These are phyloP conservation scores for Rachicladosporium sp. DNA, from an alignment of 2,329 filamentous ascomycete genomes.

Conservation along the genomic window DNA sequence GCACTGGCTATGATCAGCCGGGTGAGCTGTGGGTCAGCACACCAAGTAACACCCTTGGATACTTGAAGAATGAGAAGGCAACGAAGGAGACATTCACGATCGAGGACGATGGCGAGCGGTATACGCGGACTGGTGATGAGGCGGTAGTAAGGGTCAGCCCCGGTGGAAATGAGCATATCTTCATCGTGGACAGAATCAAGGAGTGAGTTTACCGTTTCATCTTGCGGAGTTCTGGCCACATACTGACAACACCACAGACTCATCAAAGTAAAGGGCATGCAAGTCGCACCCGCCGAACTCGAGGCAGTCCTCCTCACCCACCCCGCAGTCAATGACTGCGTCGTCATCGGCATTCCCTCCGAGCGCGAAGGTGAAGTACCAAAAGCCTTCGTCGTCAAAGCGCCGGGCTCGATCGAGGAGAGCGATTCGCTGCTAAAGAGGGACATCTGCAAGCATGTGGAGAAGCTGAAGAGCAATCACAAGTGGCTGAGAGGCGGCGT, in stretches of 20 bases:
- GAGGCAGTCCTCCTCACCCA: slow-evolving; percentile 69
- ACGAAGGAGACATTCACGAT: slow-evolving; percentile 57
- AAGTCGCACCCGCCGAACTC: slow-evolving; percentile 74
- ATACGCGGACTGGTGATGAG: slow-evolving; percentile 71
- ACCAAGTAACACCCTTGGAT: slow-evolving; percentile 68
- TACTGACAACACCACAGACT: slow-evolving; percentile 10
- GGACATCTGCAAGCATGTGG: slow-evolving; percentile 46
- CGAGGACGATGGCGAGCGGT: slow-evolving; percentile 54
- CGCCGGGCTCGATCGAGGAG: slow-evolving; percentile 35
- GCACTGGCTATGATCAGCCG: slow-evolving; percentile 57
- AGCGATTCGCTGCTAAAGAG: slow-evolving; percentile 37
- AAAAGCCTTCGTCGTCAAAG: slow-evolving; percentile 53
- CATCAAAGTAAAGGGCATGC: slow-evolving; percentile 48
- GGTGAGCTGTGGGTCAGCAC: slow-evolving; percentile 72
- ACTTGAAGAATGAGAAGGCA: slow-evolving; percentile 75
- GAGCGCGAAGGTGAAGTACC: slow-evolving; percentile 49
- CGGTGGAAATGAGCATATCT: slow-evolving; percentile 64
- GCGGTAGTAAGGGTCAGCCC: slow-evolving; percentile 54
- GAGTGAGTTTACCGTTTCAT: slow-evolving; percentile 27
- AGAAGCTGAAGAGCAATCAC: slow-evolving; percentile 48
- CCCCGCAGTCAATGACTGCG: slow-evolving; percentile 59
- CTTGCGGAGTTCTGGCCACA: too few relatives aligned
- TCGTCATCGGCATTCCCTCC: slow-evolving; percentile 63
- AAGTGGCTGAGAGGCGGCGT: slow-evolving; percentile 52
- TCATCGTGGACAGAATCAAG: slow-evolving; percentile 73